Percentiles rank a stretch among this genome's conserved stretches.
phyloP scores from a whole-genome alignment of 2,329 filamentous ascomycete genomes.

The Hysterium pulicare region DNA sequence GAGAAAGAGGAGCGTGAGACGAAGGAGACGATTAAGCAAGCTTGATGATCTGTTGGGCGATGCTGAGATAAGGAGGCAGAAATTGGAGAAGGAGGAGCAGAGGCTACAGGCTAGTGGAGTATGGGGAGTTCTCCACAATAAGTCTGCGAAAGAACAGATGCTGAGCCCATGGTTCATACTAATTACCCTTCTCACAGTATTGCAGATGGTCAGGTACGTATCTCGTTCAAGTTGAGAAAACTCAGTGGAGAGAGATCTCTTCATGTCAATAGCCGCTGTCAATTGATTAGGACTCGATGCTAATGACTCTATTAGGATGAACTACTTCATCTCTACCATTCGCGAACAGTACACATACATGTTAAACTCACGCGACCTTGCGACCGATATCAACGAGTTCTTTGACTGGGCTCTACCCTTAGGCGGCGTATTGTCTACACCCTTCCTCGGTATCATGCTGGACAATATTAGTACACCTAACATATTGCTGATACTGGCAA shows the following conservation, averaged over 20 bases:
- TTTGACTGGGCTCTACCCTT: constrained; percentile 82
- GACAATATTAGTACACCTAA: constrained; percentile 70
- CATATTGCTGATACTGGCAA: constrained; percentile 67
- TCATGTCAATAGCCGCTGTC: too few species aligned
- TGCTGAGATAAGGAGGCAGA: constrained; percentile 59
- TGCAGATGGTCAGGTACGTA: constrained; percentile 44
- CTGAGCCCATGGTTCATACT: constrained; percentile 77
- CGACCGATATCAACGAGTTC: constrained; percentile 69
- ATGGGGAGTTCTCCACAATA: constrained; percentile 79
- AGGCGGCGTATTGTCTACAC: constrained; percentile 74
- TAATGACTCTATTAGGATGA: too few species aligned
- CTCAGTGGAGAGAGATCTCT: too few species aligned
- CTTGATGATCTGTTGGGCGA: constrained; percentile 70
- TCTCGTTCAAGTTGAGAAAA: background rate
- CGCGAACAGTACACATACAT: constrained; percentile 75
- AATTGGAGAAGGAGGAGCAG: constrained; percentile 59
- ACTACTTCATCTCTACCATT: constrained; percentile 89
- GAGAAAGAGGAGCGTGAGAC: constrained; percentile 36
- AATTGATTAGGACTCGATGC: background rate
- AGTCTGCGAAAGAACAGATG: constrained; percentile 69
- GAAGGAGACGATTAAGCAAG: constrained; percentile 61
- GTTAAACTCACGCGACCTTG: constrained; percentile 57
- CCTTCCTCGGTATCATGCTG: constrained; percentile 76
- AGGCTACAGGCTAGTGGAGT: constrained; percentile 69
- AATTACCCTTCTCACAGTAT: constrained; percentile 72